Conservation (phyloP, 163 green algal species). For the Scenedesmus sp. region DNA sequence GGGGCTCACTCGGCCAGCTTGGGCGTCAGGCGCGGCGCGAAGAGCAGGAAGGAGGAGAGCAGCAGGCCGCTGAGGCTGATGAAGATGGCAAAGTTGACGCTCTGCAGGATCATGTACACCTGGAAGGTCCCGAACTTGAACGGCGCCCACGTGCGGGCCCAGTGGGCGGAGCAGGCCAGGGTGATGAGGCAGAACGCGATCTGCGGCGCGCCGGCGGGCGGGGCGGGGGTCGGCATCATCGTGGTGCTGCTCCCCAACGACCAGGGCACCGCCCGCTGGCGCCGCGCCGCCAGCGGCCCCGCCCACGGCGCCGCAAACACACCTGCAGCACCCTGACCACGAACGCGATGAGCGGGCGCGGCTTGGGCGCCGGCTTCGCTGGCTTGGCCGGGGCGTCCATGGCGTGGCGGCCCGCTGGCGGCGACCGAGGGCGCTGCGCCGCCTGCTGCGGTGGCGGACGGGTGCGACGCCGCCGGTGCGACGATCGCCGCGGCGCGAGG, state of each 20-base stretch:
- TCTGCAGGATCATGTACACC: constrained; percentile 32
- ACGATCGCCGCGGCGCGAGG: too few species aligned
- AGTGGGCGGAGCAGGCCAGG: constrained; percentile 12
- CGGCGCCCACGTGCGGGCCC: constrained; percentile 5
- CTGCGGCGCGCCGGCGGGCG: constrained; percentile 5
- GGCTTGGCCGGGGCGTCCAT: constrained; percentile 25
- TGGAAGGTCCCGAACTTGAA: constrained; percentile 12
- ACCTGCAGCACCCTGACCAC: constrained; percentile 24
- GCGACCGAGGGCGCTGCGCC: too few species aligned
- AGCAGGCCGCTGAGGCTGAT: background rate
- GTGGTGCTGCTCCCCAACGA: too few species aligned
- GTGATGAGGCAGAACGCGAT: constrained; percentile 26
- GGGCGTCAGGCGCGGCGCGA: constrained; percentile 20
- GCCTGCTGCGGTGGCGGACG: too few species aligned
- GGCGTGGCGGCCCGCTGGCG: too few species aligned
- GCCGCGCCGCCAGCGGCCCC: too few species aligned
- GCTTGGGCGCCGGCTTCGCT: background rate
- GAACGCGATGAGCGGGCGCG: constrained; percentile 1
- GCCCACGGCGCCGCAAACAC: too few species aligned
- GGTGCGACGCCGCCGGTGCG: too few species aligned
- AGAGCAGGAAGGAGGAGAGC: constrained; percentile 29
- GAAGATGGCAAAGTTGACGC: constrained; percentile 31
- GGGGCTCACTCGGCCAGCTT: constrained; percentile 28
- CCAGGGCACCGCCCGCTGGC: too few species aligned
- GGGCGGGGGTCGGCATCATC: too few species aligned